Percentiles rank a stretch among this genome's conserved stretches.
phyloP scores from a whole-genome alignment of 768 basidiomycete species.

The Dacryopinax primogenitus region DNA sequence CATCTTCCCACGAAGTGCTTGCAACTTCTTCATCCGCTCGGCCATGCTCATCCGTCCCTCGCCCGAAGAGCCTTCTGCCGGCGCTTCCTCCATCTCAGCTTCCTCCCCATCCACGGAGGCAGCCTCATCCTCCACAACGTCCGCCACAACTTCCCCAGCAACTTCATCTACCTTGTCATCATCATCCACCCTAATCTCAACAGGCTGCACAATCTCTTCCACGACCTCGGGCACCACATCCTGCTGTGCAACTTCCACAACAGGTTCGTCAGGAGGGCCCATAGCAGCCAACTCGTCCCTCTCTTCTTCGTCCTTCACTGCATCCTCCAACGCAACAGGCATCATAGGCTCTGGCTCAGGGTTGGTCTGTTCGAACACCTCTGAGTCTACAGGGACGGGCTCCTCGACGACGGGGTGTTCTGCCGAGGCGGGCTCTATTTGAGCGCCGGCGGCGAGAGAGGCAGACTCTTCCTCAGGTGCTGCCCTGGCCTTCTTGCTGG shows the following conservation, averaged over 20 bases:
- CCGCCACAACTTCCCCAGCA: constrained; percentile 23
- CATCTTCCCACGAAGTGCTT: constrained; percentile 63
- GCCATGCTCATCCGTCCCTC: constrained; percentile 39
- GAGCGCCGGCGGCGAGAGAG: too few species aligned
- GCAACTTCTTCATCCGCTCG: constrained; percentile 65
- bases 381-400: background rate
- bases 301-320: background rate
- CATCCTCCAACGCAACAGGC: constrained; percentile 4
- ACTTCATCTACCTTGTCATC: constrained; percentile 16
- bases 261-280: background rate
- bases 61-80: constrained; percentile 17
- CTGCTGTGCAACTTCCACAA: constrained; percentile 8
- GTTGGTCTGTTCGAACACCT: background rate
- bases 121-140: constrained; percentile 22
- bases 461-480: background rate
- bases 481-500: constrained; percentile 1
- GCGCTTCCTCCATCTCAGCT: constrained; percentile 17
- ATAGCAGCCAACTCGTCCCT: constrained; percentile 7
- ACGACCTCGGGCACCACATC: constrained; percentile 10
- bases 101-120: constrained; percentile 14
- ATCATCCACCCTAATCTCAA: constrained; percentile 14
- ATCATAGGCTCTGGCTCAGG: background rate
- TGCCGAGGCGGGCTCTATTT: background rate
- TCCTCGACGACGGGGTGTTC: background rate
- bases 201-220: constrained; percentile 9